Conservation (phyloP, 2,329 filamentous ascomycete species). For the Stachybotrys echinatus region DNA sequence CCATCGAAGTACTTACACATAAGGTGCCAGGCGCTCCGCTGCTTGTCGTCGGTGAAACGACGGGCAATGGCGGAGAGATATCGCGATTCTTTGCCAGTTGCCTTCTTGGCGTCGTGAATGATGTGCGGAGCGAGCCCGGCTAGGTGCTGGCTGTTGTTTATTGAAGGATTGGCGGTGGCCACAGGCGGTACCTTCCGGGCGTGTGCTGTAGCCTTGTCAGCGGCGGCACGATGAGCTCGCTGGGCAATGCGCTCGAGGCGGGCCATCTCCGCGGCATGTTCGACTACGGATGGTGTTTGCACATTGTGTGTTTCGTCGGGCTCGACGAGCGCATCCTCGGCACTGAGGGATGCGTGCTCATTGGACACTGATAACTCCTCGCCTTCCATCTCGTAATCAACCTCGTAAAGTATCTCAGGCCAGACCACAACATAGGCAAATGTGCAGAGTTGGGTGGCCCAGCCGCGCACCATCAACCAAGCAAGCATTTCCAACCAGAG, state of each 20-base stretch:
- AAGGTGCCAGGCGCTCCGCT: conserved; percentile 63
- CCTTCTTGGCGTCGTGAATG: conserved; percentile 73
- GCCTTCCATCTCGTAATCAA: conserved; percentile 64
- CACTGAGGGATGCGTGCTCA: conserved; percentile 9
- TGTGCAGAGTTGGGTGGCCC: conserved; percentile 89
- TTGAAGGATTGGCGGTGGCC: conserved; percentile 48
- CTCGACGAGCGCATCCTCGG: background rate
- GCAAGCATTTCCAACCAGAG: conserved; percentile 87
- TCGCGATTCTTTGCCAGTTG: conserved; percentile 70
- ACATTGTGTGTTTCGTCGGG: conserved; percentile 3
- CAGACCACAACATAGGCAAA: conserved; percentile 86
- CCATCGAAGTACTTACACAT: conserved; percentile 89
- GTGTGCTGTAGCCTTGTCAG: conserved; percentile 52
- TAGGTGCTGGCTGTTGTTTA: conserved; percentile 54
- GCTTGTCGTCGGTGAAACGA: conserved; percentile 49
- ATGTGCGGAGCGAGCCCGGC: conserved; percentile 56
- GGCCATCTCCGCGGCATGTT: conserved; percentile 56
- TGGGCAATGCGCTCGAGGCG: conserved; percentile 54
- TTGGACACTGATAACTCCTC: conserved; percentile 50
- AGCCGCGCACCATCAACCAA: conserved; percentile 87
- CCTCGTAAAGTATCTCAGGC: conserved; percentile 76
- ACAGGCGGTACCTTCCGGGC: conserved; percentile 43
- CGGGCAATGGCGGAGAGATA: conserved; percentile 59
- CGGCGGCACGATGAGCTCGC: conserved; percentile 48
- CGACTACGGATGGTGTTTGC: conserved; percentile 35